Evolutionary conservation across 2,329 filamentous ascomycete genomes (phyloP).

Genomic region (Botrytis elliptica): DNA sequence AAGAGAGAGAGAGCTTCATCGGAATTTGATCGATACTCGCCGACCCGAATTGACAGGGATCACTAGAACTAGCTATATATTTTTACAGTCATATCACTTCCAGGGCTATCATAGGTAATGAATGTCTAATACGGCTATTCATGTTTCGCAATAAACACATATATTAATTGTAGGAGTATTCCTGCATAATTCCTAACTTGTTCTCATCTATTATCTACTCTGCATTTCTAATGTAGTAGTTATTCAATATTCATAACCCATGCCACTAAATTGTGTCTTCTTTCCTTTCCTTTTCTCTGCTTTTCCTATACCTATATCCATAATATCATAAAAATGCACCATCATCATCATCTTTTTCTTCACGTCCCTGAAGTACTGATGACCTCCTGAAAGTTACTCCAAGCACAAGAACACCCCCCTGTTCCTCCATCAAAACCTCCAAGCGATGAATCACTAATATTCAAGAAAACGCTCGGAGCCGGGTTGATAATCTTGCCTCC

Average conservation of each 20-base stretch:
- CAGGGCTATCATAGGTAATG: background rate
- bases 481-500: conserved; percentile 56
- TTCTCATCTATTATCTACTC: conserved; percentile 15
- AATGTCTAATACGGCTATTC: background rate
- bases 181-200: background rate
- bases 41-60: background rate
- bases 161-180: background rate
- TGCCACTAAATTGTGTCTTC: background rate
- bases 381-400: conserved; percentile 49
- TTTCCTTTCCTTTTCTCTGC: background rate
- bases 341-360: background rate
- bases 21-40: background rate
- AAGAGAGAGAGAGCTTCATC: conserved; percentile 3
- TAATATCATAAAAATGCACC: conserved; percentile 2
- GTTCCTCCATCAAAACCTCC: conserved; percentile 64
- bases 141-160: background rate
- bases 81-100: background rate
- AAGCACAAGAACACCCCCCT: conserved; percentile 61
- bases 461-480: conserved; percentile 40
- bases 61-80: background rate
- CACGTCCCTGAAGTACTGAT: background rate
- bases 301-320: background rate
- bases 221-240: conserved; percentile 3
- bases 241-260: conserved; percentile 17
- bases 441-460: conserved; percentile 44